Evolutionary conservation across 345 rosid genomes (phyloP).

Genomic region (Laguncularia racemosa): DNA sequence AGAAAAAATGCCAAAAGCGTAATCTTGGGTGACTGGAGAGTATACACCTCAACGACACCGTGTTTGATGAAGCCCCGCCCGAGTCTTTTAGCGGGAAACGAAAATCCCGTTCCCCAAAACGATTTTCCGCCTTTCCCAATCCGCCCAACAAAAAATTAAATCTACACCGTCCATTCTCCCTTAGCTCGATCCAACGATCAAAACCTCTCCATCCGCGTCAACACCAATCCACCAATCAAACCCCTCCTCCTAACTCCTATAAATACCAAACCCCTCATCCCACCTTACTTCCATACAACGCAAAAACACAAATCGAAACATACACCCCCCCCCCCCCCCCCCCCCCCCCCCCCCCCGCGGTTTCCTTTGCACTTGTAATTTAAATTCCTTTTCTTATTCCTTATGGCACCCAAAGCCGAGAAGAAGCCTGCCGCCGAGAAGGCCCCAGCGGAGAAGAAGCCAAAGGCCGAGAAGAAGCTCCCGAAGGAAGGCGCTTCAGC

Average conservation of each 20-base stretch:
- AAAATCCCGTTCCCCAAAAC: not conserved
- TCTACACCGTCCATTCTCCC: not conserved
- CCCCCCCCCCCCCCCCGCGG: no score
- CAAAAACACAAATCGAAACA: not conserved
- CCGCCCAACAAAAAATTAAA: not conserved
- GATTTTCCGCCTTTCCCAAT: not conserved
- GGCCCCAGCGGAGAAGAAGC: slow-evolving; percentile 17
- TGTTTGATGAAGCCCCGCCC: no score
- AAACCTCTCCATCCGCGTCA: slow-evolving; percentile 1
- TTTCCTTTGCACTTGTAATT: no score
- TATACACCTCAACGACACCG: no score
- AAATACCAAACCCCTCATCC: not conserved
- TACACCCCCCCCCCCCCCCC: slow-evolving; percentile 15
- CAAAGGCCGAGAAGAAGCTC: slow-evolving; percentile 22
- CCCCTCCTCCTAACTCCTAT: not conserved
- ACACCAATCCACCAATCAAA: slow-evolving; percentile 1
- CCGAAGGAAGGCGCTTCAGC: slow-evolving; percentile 16
- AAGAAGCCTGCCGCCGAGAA: slow-evolving; percentile 24
- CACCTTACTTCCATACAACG: not conserved
- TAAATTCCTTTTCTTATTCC: slow-evolving; percentile 16
- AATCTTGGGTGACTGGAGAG: no score
- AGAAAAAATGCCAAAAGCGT: no score
- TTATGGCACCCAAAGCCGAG: slow-evolving; percentile 17
- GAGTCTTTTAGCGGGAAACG: not conserved
- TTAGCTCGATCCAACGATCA: not conserved